Evolutionary conservation across 2,329 filamentous ascomycete species (phyloP).

Genomic region (Pseudovirgaria hyperparasitica): DNA sequence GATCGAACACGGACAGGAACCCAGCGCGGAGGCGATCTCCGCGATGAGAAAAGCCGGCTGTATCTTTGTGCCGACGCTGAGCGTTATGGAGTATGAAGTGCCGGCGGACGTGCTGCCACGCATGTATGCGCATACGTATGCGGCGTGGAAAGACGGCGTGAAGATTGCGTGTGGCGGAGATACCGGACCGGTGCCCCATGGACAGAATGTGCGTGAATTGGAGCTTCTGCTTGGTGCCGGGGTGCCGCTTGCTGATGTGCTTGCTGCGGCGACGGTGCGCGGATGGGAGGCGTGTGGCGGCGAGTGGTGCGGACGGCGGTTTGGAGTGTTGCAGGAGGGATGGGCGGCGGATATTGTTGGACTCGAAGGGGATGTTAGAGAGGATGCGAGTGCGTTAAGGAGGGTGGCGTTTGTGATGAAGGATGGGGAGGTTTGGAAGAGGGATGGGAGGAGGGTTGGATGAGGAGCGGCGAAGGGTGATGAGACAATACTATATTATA

Average conservation of each 20-base stretch:
- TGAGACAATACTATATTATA: too few relatives aligned
- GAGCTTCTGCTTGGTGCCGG: slow-evolving; percentile 42
- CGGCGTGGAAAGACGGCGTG: slow-evolving; percentile 12
- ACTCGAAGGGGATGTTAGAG: slow-evolving; percentile 30
- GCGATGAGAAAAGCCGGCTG: slow-evolving; percentile 32
- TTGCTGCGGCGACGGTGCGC: slow-evolving; percentile 37
- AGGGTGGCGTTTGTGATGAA: slow-evolving; percentile 46
- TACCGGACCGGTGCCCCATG: slow-evolving; percentile 34
- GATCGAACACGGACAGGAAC: slow-evolving; percentile 16
- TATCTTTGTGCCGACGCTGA: slow-evolving; percentile 42
- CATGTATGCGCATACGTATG: slow-evolving; percentile 29
- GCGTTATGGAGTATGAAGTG: slow-evolving; percentile 26
- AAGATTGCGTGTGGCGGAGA: slow-evolving; percentile 7
- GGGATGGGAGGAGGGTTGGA: slow-evolving; percentile 7
- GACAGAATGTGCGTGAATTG: slow-evolving; percentile 39
- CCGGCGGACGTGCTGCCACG: slow-evolving; percentile 11
- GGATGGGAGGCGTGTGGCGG: slow-evolving; percentile 45
- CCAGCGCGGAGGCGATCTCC: slow-evolving; percentile 24
- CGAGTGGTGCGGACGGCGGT: slow-evolving; percentile 37
- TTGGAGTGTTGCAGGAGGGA: slow-evolving; percentile 40
- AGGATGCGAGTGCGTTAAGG: slow-evolving; percentile 30
- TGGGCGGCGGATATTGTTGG: slow-evolving; percentile 40
- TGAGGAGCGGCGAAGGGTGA: too few relatives aligned
- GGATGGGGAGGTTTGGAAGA: slow-evolving; percentile 39
- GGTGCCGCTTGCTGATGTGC: slow-evolving; percentile 35